Evolutionary conservation across 176 grass and related monocot genomes (phyloP), one percentile per base, ranked within the genome.

Genomic region (Urochloa ruziziensis): DNA sequence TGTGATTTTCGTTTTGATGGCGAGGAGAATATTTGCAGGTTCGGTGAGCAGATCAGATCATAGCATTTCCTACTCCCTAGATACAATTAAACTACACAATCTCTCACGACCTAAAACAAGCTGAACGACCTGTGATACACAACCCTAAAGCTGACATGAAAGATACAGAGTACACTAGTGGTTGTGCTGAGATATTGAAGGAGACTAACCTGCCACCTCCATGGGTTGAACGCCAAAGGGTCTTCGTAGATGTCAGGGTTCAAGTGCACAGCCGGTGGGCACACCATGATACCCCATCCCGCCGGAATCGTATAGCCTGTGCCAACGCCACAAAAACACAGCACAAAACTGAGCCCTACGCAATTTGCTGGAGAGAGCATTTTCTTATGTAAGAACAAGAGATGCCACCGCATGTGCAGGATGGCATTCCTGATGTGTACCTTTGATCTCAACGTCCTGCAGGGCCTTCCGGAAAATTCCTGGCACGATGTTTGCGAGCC

Each of bases 281-380:
- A 94, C 37, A 97, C 82, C 94, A 97, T 97, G 17, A 97, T 74
- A n/a, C 82, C 89, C 94, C 94, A 97, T 88, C 94, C 94, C 52
- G 78, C 85, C 43, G 94, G 94, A 80, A 97, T 94, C 28, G 91
- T 97, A 47, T 90, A 94, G 80, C 94, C 94, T 97, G 89, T 51
- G 43, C 30, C 74, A 37, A 73, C 28, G 21, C 25, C 25, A 35
- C 47, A 63, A 64, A 78, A 42, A 68, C 23, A 75, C 21, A 83
- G 33, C 19, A 66, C 33, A 67, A 85, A 86, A 68, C 85, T 51
- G 57, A 81, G 63, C 83, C 53, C 71, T 19, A 28, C 11, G 24
- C 76, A 71, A 77, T 51, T 70, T 87, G 40, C 17, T 24, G 40
- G 64, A 56, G 27, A 62, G 4, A 62, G 37, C 32, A 78, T 69